These are phyloP conservation scores for Russula compacta DNA, from an alignment of 768 basidiomycete species.

Conservation along the genomic window DNA sequence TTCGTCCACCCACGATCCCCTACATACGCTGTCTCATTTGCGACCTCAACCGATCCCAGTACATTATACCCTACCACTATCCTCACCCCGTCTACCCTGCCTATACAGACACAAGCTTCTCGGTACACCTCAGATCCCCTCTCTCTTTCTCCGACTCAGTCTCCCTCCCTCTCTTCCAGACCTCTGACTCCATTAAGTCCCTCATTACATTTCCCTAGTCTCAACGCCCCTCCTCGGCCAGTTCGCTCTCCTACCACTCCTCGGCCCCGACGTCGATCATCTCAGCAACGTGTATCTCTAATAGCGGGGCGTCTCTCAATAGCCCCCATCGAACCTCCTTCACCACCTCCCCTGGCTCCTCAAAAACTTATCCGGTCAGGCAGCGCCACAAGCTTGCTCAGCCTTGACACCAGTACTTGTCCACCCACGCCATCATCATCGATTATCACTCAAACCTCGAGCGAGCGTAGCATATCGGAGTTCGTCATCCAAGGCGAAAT, in stretches of 20 bases:
- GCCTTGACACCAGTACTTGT: slow-evolving; percentile 48
- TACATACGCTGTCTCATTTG: slow-evolving; percentile 10
- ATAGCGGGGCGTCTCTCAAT: slow-evolving; percentile 77
- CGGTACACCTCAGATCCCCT: slow-evolving; percentile 25
- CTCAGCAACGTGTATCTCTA: slow-evolving; percentile 76
- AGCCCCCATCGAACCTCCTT: slow-evolving; percentile 64
- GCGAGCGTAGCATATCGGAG: slow-evolving; percentile 71
- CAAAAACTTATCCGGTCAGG: slow-evolving; percentile 55
- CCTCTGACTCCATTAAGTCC: slow-evolving; percentile 22
- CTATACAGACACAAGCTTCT: slow-evolving; percentile 10
- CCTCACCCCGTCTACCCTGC: slow-evolving; percentile 13
- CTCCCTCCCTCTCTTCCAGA: slow-evolving; percentile 22
- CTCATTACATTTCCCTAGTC: slow-evolving; percentile 24
- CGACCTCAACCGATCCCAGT: slow-evolving; percentile 19
- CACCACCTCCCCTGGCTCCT: slow-evolving; percentile 50
- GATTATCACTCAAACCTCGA: slow-evolving; percentile 35
- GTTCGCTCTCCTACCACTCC: slow-evolving; percentile 43
- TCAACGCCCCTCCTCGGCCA: slow-evolving; percentile 29
- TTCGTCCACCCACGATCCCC: slow-evolving; percentile 16
- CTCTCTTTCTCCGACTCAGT: slow-evolving; percentile 24
- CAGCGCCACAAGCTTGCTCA: slow-evolving; percentile 56
- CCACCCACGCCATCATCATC: slow-evolving; percentile 50
- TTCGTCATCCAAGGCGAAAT: slow-evolving; percentile 83
- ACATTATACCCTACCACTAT: slow-evolving; percentile 23
- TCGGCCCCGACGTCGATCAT: slow-evolving; percentile 66